A percentile compares a stretch with the other conserved stretches of the same genome.
These are phyloP conservation scores for Lactarius trivialis DNA, from an alignment of 768 basidiomycete genomes.

Conservation along the genomic window DNA sequence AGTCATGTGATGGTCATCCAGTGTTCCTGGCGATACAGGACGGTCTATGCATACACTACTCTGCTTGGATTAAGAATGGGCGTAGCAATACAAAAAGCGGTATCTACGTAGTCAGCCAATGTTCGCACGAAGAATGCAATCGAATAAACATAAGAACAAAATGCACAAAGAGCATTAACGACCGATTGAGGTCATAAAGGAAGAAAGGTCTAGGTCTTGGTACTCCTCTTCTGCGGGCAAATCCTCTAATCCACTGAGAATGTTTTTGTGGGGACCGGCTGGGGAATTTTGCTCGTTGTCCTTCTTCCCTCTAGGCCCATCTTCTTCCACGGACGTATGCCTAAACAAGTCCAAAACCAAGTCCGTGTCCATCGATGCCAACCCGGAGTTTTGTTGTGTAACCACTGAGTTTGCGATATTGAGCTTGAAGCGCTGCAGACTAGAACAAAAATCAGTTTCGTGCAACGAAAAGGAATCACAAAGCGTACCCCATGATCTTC, in stretches of 20 bases:
- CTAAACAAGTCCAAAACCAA: conserved; percentile 91
- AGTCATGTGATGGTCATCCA: background rate
- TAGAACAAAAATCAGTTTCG: conserved; percentile 31
- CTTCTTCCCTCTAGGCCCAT: conserved; percentile 52
- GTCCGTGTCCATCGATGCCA: conserved; percentile 95
- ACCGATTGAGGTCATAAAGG: conserved; percentile 82
- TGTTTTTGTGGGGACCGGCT: conserved; percentile 68
- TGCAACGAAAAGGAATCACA: background rate
- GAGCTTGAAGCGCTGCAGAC: conserved; percentile 96
- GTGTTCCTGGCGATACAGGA: conserved; percentile 13
- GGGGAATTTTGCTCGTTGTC: conserved; percentile 42
- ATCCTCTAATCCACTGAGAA: conserved; percentile 86
- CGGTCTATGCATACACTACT: conserved; percentile 18
- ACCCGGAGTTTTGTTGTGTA: conserved; percentile 92
- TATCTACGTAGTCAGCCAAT: conserved; percentile 16
- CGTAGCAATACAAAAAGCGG: conserved; percentile 18
- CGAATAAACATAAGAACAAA: conserved; percentile 26
- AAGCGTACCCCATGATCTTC: conserved; percentile 95
- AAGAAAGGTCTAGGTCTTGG: conserved; percentile 74
- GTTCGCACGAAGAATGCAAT: conserved; percentile 16
- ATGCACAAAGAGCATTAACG: conserved; percentile 32
- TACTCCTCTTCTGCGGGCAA: conserved; percentile 92
- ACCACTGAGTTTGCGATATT: conserved; percentile 97
- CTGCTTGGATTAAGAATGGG: conserved; percentile 18
- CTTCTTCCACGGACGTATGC: conserved; percentile 70